Conservation (phyloP, 2,329 filamentous ascomycete genomes). For the Hymenoscyphus repandus region DNA sequence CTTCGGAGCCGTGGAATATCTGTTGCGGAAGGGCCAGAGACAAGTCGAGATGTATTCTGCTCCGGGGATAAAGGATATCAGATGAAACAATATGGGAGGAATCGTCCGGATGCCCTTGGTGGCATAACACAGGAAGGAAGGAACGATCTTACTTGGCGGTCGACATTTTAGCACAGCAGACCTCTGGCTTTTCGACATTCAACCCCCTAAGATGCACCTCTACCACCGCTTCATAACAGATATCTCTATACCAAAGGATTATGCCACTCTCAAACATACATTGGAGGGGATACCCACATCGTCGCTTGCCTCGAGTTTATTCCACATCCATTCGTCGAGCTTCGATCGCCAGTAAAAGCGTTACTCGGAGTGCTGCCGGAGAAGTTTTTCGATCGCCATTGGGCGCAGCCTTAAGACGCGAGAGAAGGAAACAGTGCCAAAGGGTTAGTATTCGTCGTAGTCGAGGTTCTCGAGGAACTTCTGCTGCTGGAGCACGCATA, state of each 20-base stretch:
- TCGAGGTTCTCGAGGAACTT: slow-evolving; percentile 13
- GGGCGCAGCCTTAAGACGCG: slow-evolving; percentile 10
- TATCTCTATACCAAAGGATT: no score
- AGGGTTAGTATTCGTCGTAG: slow-evolving; percentile 8
- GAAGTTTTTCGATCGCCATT: slow-evolving; percentile 13
- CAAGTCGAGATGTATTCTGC: slow-evolving; percentile 64
- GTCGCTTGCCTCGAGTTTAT: slow-evolving; percentile 23
- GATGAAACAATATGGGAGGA: slow-evolving; percentile 12
- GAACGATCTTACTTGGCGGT: slow-evolving; percentile 5
- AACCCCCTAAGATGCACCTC: slow-evolving; percentile 26
- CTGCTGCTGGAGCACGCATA: slow-evolving; percentile 4
- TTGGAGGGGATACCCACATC: slow-evolving; percentile 29
- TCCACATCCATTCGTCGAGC: slow-evolving; percentile 15
- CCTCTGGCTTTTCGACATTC: background rate
- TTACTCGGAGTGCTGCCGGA: slow-evolving; percentile 12
- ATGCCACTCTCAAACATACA: slow-evolving; percentile 25
- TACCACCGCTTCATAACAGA: slow-evolving; percentile 14
- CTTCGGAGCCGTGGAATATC: slow-evolving; percentile 63
- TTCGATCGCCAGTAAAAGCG: slow-evolving; percentile 8
- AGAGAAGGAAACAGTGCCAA: slow-evolving; percentile 16
- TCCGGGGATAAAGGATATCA: slow-evolving; percentile 59
- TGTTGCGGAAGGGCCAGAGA: slow-evolving; percentile 59
- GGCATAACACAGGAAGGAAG: slow-evolving; percentile 11
- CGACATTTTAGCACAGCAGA: background rate
- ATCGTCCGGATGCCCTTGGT: background rate